Percentiles rank a stretch among this genome's conserved stretches.
phyloP scores from a whole-genome alignment of 2,329 filamentous ascomycete species.

The Tolypocladium pustulatum region DNA sequence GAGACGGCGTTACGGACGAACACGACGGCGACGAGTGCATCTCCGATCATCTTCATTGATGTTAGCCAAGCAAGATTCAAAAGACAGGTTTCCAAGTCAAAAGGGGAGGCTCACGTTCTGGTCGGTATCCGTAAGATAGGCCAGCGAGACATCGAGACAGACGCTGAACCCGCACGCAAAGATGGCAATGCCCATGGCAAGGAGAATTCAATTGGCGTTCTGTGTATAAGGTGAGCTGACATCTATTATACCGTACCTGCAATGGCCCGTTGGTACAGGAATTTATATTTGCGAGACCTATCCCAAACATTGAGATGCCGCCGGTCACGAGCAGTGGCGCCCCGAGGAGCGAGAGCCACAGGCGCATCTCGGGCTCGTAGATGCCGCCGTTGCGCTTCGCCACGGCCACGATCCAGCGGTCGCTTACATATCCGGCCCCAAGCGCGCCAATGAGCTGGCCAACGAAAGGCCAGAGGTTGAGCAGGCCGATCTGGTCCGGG shows the following conservation, averaged over 20 bases:
- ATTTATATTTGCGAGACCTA: not conserved
- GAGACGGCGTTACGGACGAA: constrained; percentile 13
- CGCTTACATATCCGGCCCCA: constrained; percentile 25
- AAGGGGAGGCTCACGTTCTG: constrained; percentile 15
- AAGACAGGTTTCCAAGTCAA: too few species aligned
- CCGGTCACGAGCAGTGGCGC: constrained; percentile 22
- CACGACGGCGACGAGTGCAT: constrained; percentile 10
- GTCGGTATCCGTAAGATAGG: constrained; percentile 26
- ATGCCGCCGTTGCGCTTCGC: constrained; percentile 25
- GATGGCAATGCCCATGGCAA: constrained; percentile 21
- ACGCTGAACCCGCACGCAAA: constrained; percentile 13
- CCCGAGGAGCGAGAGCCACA: constrained; percentile 26
- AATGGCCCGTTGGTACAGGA: not conserved
- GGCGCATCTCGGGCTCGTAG: constrained; percentile 32
- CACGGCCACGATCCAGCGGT: constrained; percentile 23
- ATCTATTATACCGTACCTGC: too few species aligned
- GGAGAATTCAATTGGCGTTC: constrained; percentile 1
- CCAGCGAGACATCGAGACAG: constrained; percentile 20
- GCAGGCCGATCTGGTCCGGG: constrained; percentile 12
- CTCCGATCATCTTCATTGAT: constrained; percentile 8
- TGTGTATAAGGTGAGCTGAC: not conserved
- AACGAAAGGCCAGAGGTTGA: constrained; percentile 17
- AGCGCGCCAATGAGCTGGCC: constrained; percentile 24
- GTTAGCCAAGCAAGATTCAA: not conserved
- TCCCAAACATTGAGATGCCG: constrained; percentile 1